Evolutionary conservation across 2,329 filamentous ascomycete species (phyloP), one percentile per base, ranked within the genome.

Genomic region (Cryphonectria parasitica): DNA sequence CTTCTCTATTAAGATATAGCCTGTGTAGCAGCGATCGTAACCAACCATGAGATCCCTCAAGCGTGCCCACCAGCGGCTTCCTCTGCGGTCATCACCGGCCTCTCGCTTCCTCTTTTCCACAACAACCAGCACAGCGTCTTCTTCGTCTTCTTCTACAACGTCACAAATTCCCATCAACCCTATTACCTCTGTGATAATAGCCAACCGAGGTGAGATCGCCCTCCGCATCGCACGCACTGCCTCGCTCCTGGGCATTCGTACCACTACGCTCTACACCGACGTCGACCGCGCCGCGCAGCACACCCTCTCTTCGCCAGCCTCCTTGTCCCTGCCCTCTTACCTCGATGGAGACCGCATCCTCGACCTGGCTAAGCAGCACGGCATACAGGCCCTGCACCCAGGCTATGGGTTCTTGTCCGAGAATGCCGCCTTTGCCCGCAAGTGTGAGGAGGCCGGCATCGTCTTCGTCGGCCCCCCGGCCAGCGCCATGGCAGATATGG

Each of bases 391-490:
- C 5, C 91, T 99, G 75, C 96, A 99, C 80, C 96, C 96, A 0
- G 96, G 96, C 34, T 99, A 99, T 83, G 96, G 96, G 60, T 99
- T 97, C 78, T 83, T 98, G 74, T 97, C 93, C 73, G 96, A 99
- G 83, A 99, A 99, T 81, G 91, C 95, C 10, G 89, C 86, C 7
- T 99, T 99, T 79, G 96, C 96, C 3, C 89, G 90, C 76, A 91
- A 93, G 79, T 98, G 95, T 79, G 91, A 92, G 76, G 90, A 96
- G 76, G 95, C 95, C 61, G 96, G 96, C 15, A 87, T 99, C 74
- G 91, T 95, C 69, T 99, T 99, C 79, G 97, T 99, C 76, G 96
- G 96, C 0, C 96, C 96, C 1, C 94, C 96, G 3, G 90, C 90
- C 39, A 87, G 89, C 66, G 95, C 95, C 75, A 94, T 92, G 78